These are phyloP conservation scores for Diplosphaera chodatii DNA, from an alignment of 139 green algal species.

Conservation along the genomic window DNA sequence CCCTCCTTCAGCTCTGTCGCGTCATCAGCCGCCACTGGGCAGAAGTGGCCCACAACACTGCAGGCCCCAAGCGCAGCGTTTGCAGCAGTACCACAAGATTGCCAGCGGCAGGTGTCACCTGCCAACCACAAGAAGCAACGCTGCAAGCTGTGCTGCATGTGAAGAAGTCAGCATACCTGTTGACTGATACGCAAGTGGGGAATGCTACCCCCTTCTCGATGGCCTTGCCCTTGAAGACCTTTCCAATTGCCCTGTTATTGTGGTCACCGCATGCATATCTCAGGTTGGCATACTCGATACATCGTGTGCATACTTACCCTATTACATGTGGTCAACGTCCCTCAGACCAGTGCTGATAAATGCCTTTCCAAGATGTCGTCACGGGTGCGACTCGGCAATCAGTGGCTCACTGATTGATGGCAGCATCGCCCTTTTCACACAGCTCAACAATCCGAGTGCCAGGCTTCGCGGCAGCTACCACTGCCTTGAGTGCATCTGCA, in stretches of 20 bases:
- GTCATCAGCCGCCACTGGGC: constrained; percentile 59
- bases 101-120: too few relatives aligned
- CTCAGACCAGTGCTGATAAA: too few relatives aligned
- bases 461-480: constrained; percentile 66
- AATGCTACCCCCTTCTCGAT: constrained; percentile 97
- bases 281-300: too few relatives aligned
- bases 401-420: constrained; percentile 65
- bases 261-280: too few relatives aligned
- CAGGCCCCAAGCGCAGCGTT: too few relatives aligned
- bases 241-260: constrained; percentile 59
- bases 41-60: constrained; percentile 90
- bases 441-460: constrained; percentile 89
- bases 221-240: constrained; percentile 92
- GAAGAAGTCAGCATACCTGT: constrained; percentile 81
- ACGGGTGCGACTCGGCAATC: too few relatives aligned
- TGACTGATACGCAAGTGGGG: constrained; percentile 90
- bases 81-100: too few relatives aligned
- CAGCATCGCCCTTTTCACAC: constrained; percentile 72
- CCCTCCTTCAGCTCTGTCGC: constrained; percentile 64
- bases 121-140: too few relatives aligned
- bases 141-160: too few relatives aligned
- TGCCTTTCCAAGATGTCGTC: too few relatives aligned
- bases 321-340: too few relatives aligned
- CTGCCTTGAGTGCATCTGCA: constrained; percentile 77
- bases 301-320: too few relatives aligned